Percentiles rank a stretch among this genome's conserved stretches.
phyloP scores from a whole-genome alignment of 805 yeast genomes.

The Blastobotrys attinorum region DNA sequence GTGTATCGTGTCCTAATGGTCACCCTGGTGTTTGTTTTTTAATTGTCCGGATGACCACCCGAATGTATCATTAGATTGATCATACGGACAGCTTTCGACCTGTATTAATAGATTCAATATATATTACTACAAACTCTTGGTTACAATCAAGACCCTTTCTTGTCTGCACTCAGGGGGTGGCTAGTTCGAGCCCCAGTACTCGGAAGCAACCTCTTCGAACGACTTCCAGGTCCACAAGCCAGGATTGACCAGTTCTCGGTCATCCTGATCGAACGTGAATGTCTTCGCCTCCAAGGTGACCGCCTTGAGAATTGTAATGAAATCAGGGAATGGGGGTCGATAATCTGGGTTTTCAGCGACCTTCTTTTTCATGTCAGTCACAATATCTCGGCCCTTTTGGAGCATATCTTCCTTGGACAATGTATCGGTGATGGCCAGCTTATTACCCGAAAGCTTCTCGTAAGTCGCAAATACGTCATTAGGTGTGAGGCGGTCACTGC shows the following conservation, averaged over 20 bases:
- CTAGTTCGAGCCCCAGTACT: no score
- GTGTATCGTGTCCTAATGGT: no score
- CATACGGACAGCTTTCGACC: no score
- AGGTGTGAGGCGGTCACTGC: slow-evolving; percentile 1
- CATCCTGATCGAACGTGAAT: background rate
- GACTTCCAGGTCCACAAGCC: background rate
- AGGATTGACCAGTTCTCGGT: background rate
- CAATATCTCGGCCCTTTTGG: background rate
- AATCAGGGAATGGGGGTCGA: no score
- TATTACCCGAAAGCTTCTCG: slow-evolving; percentile 2
- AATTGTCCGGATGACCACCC: no score
- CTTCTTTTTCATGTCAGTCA: background rate
- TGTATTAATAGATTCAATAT: no score
- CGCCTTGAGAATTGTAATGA: background rate
- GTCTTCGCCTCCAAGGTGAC: background rate
- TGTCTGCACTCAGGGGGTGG: no score
- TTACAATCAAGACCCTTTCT: no score
- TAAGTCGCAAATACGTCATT: slow-evolving; percentile 2
- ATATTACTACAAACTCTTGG: no score
- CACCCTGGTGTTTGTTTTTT: no score
- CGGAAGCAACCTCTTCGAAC: background rate
- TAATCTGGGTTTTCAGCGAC: background rate
- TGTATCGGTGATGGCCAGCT: background rate
- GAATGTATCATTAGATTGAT: no score
- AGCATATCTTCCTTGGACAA: background rate